Conservation (phyloP, 371 early-diverging fungal genomes). For the Actinomucor elegans region DNA sequence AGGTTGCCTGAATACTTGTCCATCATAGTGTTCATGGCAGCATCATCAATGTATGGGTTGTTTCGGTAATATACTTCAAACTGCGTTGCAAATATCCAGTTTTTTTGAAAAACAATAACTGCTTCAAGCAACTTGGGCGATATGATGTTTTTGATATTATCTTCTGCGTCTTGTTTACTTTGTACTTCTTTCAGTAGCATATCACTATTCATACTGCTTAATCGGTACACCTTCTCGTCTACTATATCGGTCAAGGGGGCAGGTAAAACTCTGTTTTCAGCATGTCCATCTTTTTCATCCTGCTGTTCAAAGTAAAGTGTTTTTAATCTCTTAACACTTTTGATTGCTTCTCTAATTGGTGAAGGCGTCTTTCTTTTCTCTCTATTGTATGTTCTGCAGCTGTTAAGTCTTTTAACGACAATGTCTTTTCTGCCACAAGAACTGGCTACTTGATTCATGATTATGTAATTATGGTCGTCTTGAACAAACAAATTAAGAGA, state of each 20-base stretch:
- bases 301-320: conserved; percentile 7
- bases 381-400: no score
- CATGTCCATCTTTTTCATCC: conserved; percentile 1
- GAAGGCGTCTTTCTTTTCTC: no score
- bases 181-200: conserved; percentile 12
- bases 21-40: conserved; percentile 1
- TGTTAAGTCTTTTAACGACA: no score
- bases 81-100: conserved; percentile 12
- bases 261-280: conserved; percentile 9
- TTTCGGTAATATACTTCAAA: conserved; percentile 19
- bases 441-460: no score
- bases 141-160: conserved; percentile 11
- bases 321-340: conserved; percentile 12
- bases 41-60: conserved; percentile 5
- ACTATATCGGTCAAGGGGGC: conserved; percentile 9
- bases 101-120: conserved; percentile 10
- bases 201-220: conserved; percentile 11
- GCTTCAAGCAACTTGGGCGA: conserved; percentile 12
- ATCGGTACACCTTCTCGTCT: conserved; percentile 8
- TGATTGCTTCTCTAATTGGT: conserved; percentile 11
- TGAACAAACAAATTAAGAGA: no score
- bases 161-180: conserved; percentile 16
- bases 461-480: no score
- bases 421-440: no score
- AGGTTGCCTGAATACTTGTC: conserved; percentile 3